phyloP scores from a whole-genome alignment of 106 monocot species.

The Ottelia alismoides region DNA sequence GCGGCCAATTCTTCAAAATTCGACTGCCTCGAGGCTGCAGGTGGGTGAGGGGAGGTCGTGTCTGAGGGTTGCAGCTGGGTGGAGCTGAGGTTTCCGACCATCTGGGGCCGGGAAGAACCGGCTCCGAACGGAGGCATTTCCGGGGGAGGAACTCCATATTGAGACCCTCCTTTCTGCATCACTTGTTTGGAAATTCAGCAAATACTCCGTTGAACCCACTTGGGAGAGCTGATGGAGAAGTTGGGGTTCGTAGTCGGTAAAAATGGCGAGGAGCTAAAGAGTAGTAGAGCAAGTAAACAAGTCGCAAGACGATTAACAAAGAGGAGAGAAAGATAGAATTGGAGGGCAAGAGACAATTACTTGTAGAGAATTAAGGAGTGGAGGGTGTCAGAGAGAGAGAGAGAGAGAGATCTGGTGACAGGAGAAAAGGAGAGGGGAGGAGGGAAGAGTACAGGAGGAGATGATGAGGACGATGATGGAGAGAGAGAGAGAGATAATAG shows the following conservation, averaged over 20 bases:
- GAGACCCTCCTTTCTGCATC: conserved; percentile 10
- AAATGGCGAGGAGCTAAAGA: too few species aligned
- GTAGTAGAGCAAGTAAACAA: too few species aligned
- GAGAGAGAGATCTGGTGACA: not conserved
- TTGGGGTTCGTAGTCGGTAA: too few species aligned
- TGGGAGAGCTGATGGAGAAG: too few species aligned
- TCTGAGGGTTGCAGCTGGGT: conserved; percentile 1
- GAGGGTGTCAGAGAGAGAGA: not conserved
- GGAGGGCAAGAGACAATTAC: not conserved
- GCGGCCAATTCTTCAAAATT: conserved; percentile 11
- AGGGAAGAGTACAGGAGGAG: not conserved
- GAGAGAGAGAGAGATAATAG: conserved; percentile 2
- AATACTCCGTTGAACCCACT: not conserved
- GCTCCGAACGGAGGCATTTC: not conserved
- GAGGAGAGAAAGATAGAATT: not conserved
- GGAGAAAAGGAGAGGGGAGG: not conserved
- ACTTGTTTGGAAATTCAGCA: not conserved
- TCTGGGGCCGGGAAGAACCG: not conserved
- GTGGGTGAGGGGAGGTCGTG: not conserved
- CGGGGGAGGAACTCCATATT: conserved; percentile 2
- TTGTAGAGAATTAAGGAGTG: too few species aligned
- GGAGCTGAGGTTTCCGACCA: not conserved
- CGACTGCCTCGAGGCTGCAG: not conserved
- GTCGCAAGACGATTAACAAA: not conserved
- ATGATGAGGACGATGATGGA: not conserved